Percentiles rank a stretch among this genome's conserved stretches.
Conservation (phyloP, 495 filamentous ascomycete species). For the Tuber umbilicatum region DNA sequence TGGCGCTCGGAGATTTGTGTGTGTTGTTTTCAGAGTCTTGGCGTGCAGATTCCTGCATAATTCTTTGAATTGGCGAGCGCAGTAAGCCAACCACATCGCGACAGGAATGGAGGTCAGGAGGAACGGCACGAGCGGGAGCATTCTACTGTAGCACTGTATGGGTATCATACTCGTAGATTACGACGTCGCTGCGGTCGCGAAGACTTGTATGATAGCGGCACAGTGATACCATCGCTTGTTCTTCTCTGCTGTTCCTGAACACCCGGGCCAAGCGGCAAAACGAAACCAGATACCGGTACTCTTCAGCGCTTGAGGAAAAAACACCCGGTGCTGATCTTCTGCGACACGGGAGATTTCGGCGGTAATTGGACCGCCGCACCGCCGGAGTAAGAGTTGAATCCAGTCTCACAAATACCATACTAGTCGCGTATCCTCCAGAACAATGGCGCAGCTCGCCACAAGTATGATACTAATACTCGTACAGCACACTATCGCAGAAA, state of each 20-base stretch:
- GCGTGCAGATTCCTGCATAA: not conserved
- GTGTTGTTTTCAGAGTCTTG: not conserved
- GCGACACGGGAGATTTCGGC: not conserved
- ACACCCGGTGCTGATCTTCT: not conserved
- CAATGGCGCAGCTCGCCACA: not conserved
- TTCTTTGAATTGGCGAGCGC: not conserved
- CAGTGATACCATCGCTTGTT: no score
- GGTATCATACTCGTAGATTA: no score
- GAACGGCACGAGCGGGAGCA: not conserved
- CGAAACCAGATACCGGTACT: no score
- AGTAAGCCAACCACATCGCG: no score
- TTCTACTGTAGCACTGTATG: not conserved
- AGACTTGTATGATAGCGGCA: not conserved
- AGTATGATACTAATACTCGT: no score
- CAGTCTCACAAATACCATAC: not conserved
- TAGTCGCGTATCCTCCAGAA: not conserved
- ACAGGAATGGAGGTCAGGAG: no score
- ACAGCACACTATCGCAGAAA: not conserved
- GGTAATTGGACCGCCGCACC: not conserved
- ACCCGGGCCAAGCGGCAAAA: no score
- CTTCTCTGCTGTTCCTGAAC: not conserved
- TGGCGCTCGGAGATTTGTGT: not conserved
- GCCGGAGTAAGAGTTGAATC: no score
- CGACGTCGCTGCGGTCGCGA: no score
- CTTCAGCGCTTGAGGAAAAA: not conserved